phyloP scores from a whole-genome alignment of 768 basidiomycete genomes.

The Kwoniella dendrophila region DNA sequence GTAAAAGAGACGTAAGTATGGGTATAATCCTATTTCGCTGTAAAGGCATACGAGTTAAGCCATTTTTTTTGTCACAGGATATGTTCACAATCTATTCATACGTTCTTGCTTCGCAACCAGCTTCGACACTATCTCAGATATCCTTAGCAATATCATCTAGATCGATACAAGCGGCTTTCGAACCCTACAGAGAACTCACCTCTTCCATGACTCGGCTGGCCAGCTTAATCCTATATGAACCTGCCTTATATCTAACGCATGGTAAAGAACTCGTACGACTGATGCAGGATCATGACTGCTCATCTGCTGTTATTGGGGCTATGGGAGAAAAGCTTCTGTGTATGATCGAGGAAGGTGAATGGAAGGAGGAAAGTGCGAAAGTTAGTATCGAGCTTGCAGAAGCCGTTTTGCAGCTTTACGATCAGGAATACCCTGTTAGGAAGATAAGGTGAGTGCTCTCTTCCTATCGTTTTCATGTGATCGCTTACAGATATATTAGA shows the following conservation, averaged over 20 bases:
- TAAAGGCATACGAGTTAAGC: no score
- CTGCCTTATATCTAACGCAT: not conserved
- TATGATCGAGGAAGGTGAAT: constrained; percentile 30
- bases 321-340: constrained; percentile 49
- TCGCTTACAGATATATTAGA: constrained; percentile 46
- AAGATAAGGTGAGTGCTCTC: constrained; percentile 21
- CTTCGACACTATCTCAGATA: not conserved
- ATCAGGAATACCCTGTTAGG: constrained; percentile 30
- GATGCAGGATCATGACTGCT: constrained; percentile 1
- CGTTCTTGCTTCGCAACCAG: constrained; percentile 17
- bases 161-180: not conserved
- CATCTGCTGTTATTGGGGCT: constrained; percentile 25
- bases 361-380: constrained; percentile 22
- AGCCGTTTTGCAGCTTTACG: constrained; percentile 28
- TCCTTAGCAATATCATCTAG: not conserved
- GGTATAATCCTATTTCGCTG: no score
- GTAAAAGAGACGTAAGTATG: constrained; percentile 68
- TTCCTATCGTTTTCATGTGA: constrained; percentile 60
- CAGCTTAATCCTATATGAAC: constrained; percentile 14
- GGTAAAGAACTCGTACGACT: not conserved
- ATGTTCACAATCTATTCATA: constrained; percentile 30
- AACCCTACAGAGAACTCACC: not conserved
- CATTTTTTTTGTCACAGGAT: constrained; percentile 17
- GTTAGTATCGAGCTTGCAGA: constrained; percentile 24
- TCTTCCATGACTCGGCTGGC: constrained; percentile 1